Conservation (phyloP, 1,139 yeast genomes). For the Hansenula sp. region DNA sequence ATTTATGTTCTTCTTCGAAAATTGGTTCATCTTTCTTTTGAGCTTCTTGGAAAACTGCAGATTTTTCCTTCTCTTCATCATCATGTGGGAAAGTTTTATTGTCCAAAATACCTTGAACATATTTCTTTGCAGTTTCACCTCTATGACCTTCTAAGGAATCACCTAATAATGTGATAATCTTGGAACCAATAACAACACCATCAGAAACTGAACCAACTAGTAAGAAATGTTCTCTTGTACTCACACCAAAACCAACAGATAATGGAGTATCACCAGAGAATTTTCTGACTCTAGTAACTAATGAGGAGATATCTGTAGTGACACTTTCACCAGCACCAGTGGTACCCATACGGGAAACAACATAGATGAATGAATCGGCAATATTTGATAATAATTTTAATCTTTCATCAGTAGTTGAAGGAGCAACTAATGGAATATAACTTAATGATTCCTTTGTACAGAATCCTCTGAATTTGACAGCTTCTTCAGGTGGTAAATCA, state of each 20-base stretch:
- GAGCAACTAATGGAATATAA: constrained; percentile 92
- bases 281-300: constrained; percentile 72
- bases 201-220: constrained; percentile 78
- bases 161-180: constrained; percentile 66
- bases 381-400: constrained; percentile 71
- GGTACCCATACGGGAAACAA: constrained; percentile 96
- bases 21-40: constrained; percentile 31
- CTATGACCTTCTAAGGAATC: constrained; percentile 60
- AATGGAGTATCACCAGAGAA: constrained; percentile 75
- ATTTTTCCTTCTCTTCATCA: constrained; percentile 21
- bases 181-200: constrained; percentile 95
- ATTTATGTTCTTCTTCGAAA: constrained; percentile 55
- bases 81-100: constrained; percentile 37
- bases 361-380: constrained; percentile 94
- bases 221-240: constrained; percentile 85
- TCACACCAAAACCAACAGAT: constrained; percentile 97
- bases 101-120: constrained; percentile 66
- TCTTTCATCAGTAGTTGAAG: constrained; percentile 91
- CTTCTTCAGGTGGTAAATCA: constrained; percentile 98
- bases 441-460: constrained; percentile 71
- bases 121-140: constrained; percentile 59
- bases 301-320: constrained; percentile 58
- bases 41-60: constrained; percentile 17
- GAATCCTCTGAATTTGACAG: constrained; percentile 73
- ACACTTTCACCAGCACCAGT: constrained; percentile 82